phyloP scores from a whole-genome alignment of 1,284 basidiomycete genomes.

The Trametes polyzona region DNA sequence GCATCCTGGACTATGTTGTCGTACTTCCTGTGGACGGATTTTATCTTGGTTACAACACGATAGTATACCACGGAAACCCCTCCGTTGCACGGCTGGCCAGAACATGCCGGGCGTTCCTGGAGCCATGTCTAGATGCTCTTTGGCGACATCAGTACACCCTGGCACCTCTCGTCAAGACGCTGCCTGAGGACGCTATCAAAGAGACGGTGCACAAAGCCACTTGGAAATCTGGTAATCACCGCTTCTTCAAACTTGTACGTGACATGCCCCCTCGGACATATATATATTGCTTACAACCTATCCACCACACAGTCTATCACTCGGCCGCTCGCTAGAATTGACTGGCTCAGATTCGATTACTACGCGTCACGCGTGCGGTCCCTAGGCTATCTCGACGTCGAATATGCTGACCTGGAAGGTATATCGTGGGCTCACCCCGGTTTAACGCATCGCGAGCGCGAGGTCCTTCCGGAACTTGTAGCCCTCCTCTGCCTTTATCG shows the following conservation, averaged over 20 bases:
- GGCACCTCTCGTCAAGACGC: background rate
- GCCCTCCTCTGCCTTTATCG: background rate
- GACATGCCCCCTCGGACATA: background rate
- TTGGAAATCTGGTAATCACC: too few relatives aligned
- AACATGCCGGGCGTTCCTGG: background rate
- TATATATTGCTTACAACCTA: background rate
- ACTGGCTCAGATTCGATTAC: conserved; percentile 6
- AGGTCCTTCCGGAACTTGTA: background rate
- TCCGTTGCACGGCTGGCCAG: background rate
- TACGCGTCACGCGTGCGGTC: background rate
- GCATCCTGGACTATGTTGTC: background rate
- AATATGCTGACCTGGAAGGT: background rate
- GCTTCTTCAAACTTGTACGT: background rate
- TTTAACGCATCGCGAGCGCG: background rate
- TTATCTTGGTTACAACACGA: background rate
- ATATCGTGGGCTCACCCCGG: too few relatives aligned
- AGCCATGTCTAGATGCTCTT: background rate
- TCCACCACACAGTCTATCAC: background rate
- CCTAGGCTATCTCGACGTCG: background rate
- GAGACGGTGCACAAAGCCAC: too few relatives aligned
- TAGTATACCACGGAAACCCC: background rate
- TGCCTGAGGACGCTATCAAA: background rate
- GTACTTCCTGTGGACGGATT: background rate
- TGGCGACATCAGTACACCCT: background rate
- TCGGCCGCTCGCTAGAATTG: background rate